Conservation (phyloP, 2,329 filamentous ascomycete genomes). For the Scedosporium apiospermum region DNA sequence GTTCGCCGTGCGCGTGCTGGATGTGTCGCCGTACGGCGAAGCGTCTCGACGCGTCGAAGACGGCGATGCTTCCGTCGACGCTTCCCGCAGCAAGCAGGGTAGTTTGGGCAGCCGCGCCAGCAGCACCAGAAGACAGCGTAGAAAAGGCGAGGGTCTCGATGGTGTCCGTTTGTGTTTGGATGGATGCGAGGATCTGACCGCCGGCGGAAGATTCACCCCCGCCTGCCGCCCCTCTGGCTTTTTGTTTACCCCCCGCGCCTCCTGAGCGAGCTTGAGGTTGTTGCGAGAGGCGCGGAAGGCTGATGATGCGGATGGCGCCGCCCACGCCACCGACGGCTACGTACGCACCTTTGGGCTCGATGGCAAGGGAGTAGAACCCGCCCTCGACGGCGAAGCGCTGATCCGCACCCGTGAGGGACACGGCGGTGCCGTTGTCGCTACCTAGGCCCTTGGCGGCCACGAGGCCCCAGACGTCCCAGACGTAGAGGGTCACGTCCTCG, state of each 20-base stretch:
- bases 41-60: constrained; percentile 78
- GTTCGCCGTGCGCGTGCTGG: constrained; percentile 73
- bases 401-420: constrained; percentile 70
- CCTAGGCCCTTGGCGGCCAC: constrained; percentile 50
- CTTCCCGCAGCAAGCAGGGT: constrained; percentile 55
- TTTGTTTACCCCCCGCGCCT: constrained; percentile 14
- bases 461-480: constrained; percentile 83
- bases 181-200: constrained; percentile 64
- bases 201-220: constrained; percentile 30
- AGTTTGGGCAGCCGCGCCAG: constrained; percentile 11
- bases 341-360: constrained; percentile 71
- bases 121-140: constrained; percentile 29
- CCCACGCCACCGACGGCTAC: constrained; percentile 82
- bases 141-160: constrained; percentile 68
- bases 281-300: constrained; percentile 57
- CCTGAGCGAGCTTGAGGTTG: constrained; percentile 14
- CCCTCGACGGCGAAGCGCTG: constrained; percentile 89
- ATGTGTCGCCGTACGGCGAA: constrained; percentile 84
- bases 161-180: constrained; percentile 66
- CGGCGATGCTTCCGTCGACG: constrained; percentile 67
- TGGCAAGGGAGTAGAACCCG: constrained; percentile 77
- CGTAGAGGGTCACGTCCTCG: constrained; percentile 81
- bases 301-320: constrained; percentile 76
- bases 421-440: constrained; percentile 52
- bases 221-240: constrained; percentile 25